phyloP scores from a whole-genome alignment of 441 rosid genomes.

The Gossypium schwendimanii region DNA sequence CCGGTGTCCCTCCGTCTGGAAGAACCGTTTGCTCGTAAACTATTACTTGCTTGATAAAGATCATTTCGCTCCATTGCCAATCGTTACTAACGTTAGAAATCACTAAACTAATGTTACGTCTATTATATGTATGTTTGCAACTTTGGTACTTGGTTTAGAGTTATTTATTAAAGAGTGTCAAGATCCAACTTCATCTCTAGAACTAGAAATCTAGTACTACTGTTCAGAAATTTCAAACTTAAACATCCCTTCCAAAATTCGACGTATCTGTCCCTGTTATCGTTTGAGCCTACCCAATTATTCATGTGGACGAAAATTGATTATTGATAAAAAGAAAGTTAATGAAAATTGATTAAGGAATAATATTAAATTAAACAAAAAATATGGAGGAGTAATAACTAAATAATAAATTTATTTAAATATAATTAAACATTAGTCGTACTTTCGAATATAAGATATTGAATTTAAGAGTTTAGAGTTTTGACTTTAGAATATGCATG shows the following conservation, averaged over 20 bases:
- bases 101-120: background rate
- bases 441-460: too few relatives aligned
- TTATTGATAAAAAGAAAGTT: background rate
- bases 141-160: background rate
- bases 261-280: background rate
- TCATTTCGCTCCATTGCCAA: slow-evolving; percentile 12
- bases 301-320: background rate
- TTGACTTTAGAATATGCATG: too few relatives aligned
- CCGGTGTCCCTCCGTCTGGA: slow-evolving; percentile 22
- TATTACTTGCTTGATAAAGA: slow-evolving; percentile 18
- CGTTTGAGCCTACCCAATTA: background rate
- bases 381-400: background rate
- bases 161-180: background rate
- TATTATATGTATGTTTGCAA: background rate
- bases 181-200: background rate
- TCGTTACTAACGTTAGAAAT: background rate
- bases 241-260: background rate
- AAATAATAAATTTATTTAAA: too few relatives aligned
- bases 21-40: slow-evolving; percentile 21
- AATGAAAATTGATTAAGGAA: background rate
- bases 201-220: background rate
- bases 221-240: background rate
- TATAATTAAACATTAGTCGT: too few relatives aligned
- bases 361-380: background rate
- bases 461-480: too few relatives aligned